A percentile compares a stretch with the other conserved stretches of the same genome.
Evolutionary conservation across 78 protist genomes (phyloP).

Genomic region (Tieghemostelium lacteum): DNA sequence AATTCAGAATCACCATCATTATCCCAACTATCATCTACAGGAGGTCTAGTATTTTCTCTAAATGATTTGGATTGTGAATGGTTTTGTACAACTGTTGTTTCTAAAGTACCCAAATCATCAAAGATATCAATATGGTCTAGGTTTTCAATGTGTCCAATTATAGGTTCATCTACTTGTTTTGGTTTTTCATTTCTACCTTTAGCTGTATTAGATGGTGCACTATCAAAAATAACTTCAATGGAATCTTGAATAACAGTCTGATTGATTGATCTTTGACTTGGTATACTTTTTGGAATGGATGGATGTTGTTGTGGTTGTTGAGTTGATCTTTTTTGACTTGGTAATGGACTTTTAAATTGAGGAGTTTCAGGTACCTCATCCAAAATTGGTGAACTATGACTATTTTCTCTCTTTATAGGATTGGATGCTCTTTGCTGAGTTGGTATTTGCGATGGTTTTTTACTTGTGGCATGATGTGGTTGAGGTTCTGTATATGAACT

Average conservation of each 20-base stretch:
- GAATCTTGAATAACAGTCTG: neutral
- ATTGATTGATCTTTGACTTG: neutral
- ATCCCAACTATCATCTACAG: neutral
- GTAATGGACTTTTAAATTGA: neutral
- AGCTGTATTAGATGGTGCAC: neutral
- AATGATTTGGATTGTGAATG: neutral
- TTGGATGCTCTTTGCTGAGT: neutral
- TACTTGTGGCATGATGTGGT: neutral
- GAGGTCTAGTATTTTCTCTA: neutral
- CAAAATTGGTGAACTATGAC: neutral
- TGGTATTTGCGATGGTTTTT: neutral
- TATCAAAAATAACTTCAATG: too few relatives aligned
- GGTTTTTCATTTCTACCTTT: neutral
- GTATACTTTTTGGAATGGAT: neutral
- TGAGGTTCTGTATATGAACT: neutral
- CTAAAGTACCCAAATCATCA: neutral
- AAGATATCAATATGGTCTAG: neutral
- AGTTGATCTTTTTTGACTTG: neutral
- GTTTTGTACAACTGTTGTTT: too few relatives aligned
- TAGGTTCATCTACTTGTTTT: neutral
- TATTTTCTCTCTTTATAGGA: neutral
- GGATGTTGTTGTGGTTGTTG: constrained; percentile 7
- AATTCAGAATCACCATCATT: neutral
- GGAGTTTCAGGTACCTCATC: constrained; percentile 8
- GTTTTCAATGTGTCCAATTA: neutral